Conservation (phyloP, 176 grass and related monocot species). For the Avena sativa region DNA sequence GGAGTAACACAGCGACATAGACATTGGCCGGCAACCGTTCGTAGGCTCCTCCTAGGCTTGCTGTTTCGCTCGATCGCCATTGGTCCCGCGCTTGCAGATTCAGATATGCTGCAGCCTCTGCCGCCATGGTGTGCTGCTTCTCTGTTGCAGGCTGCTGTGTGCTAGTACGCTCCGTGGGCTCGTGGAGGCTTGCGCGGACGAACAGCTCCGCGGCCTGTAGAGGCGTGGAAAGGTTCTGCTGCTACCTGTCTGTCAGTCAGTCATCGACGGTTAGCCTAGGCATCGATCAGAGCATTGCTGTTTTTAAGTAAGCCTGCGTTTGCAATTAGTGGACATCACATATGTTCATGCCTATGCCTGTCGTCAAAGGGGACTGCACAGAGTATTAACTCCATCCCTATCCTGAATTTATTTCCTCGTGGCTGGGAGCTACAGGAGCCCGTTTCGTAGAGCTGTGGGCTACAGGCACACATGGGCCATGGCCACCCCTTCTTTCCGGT, state of each 20-base stretch:
- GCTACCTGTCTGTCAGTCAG: background rate
- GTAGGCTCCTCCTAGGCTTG: background rate
- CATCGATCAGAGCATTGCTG: background rate
- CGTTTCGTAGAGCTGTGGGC: background rate
- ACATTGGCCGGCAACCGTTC: background rate
- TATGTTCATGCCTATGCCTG: background rate
- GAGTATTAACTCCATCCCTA: conserved; percentile 18
- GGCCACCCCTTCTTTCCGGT: background rate
- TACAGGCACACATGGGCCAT: background rate
- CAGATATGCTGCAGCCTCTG: background rate
- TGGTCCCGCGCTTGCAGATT: background rate
- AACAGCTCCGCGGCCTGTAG: background rate
- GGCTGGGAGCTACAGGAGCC: background rate
- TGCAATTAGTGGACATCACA: conserved; percentile 29
- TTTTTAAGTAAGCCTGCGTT: conserved; percentile 10
- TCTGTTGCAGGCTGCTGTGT: background rate
- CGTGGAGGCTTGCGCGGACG: background rate
- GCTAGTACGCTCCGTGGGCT: background rate
- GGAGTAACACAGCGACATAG: background rate
- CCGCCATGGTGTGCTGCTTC: background rate
- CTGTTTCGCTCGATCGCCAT: background rate
- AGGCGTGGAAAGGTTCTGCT: background rate
- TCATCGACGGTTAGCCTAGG: background rate
- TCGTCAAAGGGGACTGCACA: background rate
- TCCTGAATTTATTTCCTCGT: background rate